A percentile compares a stretch with the other conserved stretches of the same genome.
Evolutionary conservation across 2,329 filamentous ascomycete genomes (phyloP).

Genomic region (Phoma sp.): DNA sequence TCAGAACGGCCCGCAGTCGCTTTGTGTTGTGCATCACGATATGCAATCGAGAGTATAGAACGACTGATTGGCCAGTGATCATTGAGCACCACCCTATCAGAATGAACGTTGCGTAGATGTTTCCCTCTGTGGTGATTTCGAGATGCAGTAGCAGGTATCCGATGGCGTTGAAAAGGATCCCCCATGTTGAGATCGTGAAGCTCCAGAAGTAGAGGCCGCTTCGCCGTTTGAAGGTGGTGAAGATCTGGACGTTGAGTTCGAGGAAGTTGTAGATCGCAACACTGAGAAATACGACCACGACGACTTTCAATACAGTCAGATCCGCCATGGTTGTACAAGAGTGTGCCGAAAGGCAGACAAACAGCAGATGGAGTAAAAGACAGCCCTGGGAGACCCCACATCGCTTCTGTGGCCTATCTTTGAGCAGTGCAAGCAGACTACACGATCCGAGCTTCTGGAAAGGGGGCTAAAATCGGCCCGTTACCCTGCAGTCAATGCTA

Average conservation of each 20-base stretch:
- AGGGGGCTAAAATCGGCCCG: conserved; percentile 14
- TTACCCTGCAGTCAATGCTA: conserved; percentile 3
- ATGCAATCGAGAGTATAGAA: conserved; percentile 67
- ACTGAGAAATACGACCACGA: conserved; percentile 29
- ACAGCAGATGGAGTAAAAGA: background rate
- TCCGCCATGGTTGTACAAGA: conserved; percentile 9
- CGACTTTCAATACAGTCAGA: conserved; percentile 10
- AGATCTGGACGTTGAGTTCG: conserved; percentile 54
- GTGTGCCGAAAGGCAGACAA: background rate
- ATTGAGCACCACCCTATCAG: conserved; percentile 65
- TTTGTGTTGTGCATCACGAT: conserved; percentile 60
- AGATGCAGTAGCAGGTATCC: conserved; percentile 54
- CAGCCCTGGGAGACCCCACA: conserved; percentile 1
- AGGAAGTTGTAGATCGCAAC: conserved; percentile 47
- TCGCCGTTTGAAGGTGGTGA: conserved; percentile 53
- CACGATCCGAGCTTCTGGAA: conserved; percentile 6
- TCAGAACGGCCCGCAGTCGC: conserved; percentile 55
- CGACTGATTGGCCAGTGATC: conserved; percentile 66
- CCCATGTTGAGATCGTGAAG: conserved; percentile 51
- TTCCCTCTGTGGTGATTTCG: conserved; percentile 33
- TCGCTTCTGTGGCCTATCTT: conserved; percentile 2
- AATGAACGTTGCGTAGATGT: conserved; percentile 49
- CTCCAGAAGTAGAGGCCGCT: conserved; percentile 58
- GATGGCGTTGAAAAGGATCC: conserved; percentile 53
- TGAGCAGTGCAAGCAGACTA: background rate